These are phyloP conservation scores for Aspergillus japonicus DNA, from an alignment of 2,329 filamentous ascomycete species.

Conservation along the genomic window DNA sequence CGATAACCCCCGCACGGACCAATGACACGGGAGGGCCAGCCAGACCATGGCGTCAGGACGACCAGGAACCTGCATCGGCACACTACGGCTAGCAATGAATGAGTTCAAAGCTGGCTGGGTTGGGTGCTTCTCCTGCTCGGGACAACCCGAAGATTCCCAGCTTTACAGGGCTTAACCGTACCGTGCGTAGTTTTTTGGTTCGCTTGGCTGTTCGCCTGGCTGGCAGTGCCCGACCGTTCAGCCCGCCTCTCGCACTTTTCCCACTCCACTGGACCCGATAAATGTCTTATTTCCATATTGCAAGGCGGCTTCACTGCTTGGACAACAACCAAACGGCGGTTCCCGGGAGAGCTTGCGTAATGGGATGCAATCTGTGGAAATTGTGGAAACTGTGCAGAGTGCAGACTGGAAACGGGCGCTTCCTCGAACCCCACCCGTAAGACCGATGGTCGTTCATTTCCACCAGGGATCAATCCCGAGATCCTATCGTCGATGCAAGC, in stretches of 20 bases:
- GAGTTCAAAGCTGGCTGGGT: not conserved
- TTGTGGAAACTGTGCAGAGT: not conserved
- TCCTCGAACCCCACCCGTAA: not conserved
- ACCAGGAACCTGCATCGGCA: not conserved
- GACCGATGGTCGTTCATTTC: slow-evolving; percentile 4
- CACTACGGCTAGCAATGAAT: not conserved
- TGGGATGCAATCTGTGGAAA: not conserved
- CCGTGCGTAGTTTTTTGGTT: not conserved
- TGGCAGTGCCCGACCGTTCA: not conserved
- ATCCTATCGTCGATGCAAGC: not conserved
- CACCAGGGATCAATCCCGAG: not conserved
- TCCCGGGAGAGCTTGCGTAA: slow-evolving; percentile 7
- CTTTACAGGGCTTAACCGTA: not conserved
- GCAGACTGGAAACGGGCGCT: not conserved
- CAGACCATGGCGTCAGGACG: not conserved
- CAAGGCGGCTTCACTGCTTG: not conserved
- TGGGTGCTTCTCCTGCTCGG: not conserved
- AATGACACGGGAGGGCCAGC: not conserved
- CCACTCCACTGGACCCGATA: not conserved
- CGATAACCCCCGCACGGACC: not conserved
- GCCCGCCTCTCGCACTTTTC: not conserved
- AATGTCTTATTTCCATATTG: slow-evolving; percentile 6
- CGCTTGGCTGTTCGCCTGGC: not conserved
- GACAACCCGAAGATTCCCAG: not conserved
- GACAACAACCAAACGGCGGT: slow-evolving; percentile 1